Conservation (phyloP, 495 filamentous ascomycete genomes). For the Penicillium egyptiacum region DNA sequence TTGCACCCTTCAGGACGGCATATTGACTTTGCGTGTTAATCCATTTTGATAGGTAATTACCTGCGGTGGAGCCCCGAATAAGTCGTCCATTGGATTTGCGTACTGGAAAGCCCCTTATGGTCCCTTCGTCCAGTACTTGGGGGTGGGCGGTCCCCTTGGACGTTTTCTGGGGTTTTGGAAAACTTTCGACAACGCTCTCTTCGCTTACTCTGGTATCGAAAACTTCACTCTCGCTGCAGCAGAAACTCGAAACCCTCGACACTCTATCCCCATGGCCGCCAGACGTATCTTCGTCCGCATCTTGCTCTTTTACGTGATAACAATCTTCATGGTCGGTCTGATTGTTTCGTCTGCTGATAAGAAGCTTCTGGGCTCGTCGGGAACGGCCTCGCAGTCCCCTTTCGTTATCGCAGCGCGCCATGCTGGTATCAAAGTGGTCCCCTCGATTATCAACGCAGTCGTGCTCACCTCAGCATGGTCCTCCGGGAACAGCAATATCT, state of each 20-base stretch:
- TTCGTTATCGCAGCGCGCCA: conserved; percentile 52
- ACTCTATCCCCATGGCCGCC: conserved; percentile 41
- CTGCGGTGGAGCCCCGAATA: conserved; percentile 23
- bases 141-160: conserved; percentile 18
- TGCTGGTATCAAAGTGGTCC: conserved; percentile 40
- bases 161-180: conserved; percentile 53
- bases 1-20: background rate
- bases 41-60: conserved; percentile 35
- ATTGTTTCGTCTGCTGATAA: conserved; percentile 48
- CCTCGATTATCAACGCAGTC: conserved; percentile 54
- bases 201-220: conserved; percentile 56
- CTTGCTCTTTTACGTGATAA: conserved; percentile 42
- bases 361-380: conserved; percentile 42
- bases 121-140: conserved; percentile 27
- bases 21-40: background rate
- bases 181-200: conserved; percentile 56
- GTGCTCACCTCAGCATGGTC: conserved; percentile 48
- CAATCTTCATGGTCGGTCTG: conserved; percentile 44
- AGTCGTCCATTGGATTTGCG: conserved; percentile 21
- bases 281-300: conserved; percentile 43
- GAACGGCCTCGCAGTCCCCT: conserved; percentile 45
- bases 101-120: conserved; percentile 28
- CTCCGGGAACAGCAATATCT: conserved; percentile 48
- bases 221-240: conserved; percentile 51
- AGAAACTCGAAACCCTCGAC: conserved; percentile 38